These are phyloP conservation scores for Auxenochlorella pyrenoidosa DNA, from an alignment of 139 green algal species.

Conservation along the genomic window DNA sequence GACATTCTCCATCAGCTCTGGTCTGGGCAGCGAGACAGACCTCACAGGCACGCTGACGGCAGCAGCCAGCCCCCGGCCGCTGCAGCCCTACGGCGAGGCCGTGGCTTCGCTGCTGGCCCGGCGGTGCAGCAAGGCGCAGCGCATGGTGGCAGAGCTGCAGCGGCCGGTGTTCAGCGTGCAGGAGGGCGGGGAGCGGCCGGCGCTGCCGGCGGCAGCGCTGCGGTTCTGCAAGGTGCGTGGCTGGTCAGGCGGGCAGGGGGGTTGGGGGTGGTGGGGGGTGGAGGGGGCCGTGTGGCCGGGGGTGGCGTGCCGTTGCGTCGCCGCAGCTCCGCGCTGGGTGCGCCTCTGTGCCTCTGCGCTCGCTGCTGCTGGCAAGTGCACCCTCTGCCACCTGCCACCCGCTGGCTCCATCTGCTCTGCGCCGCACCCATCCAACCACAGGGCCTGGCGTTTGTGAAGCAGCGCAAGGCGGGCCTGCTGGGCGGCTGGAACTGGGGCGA, in stretches of 20 bases:
- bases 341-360: too few relatives aligned
- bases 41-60: neutral
- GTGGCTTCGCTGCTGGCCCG: neutral
- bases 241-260: neutral
- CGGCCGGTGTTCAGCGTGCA: neutral
- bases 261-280: neutral
- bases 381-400: neutral
- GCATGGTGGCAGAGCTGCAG: conserved; percentile 2
- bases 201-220: conserved; percentile 24
- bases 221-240: conserved; percentile 17
- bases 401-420: too few relatives aligned
- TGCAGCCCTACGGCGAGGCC: neutral
- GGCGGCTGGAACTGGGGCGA: conserved; percentile 15
- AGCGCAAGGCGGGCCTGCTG: conserved; percentile 33
- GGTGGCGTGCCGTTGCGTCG: too few relatives aligned
- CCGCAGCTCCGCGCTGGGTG: neutral
- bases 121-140: conserved; percentile 3
- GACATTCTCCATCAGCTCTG: neutral
- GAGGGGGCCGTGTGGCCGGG: too few relatives aligned
- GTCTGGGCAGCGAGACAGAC: neutral
- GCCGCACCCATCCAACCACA: neutral
- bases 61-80: neutral
- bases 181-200: neutral
- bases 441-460: conserved; percentile 34
- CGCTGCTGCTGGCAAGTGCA: neutral